Base-by-base conservation (phyloP, 2,329 filamentous ascomycete genomes). In the Neofusicoccum parvum region DNA sequence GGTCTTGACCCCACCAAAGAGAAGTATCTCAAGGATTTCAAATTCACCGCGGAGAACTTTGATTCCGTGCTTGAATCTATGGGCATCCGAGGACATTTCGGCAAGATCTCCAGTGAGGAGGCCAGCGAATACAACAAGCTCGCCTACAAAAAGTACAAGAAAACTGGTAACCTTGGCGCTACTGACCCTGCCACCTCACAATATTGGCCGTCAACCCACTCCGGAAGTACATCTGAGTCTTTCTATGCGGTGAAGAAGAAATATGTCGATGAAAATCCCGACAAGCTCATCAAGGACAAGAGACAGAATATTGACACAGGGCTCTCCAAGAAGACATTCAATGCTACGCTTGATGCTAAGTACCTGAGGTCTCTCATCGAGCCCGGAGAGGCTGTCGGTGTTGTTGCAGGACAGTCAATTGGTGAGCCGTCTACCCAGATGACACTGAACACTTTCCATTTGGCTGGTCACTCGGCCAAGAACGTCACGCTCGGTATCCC, bases 401-500 rank as follows among this genome's bases (percentile, higher is more conserved):
- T 99, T 68, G 92, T 99, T 66, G 96, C 96, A 59, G 94, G 94
- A 10, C 95, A 99, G 79, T 98, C 94, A 37, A 89, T 99, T 48
- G 95, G 95, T 75, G 96, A 99, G 76, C 95, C 96, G 9, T 97
- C 94, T 2, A 99, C 95, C 11, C 95, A 99, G 78, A 99, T 99
- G 96, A 99, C 96, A 7, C 83, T 99, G 64, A 99, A 99, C 81
- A 99, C 96, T 34, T 99, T 99, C 87, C 95, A 99, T 86, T 92
- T 99, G 87, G 95, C 95, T 78, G 95, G 95, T 74, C 94, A 98
- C 83, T 94, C 95, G 20, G 90, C 95, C 36, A 98, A 97, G 85
- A 99, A 99, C 86, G 96, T 99, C 75, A 99, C 95, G 0, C 87
- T 97, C 20, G 95, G 95, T 92, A 98, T 99, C 75, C 95, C 95